A percentile compares a stretch with the other conserved stretches of the same genome.
Evolutionary conservation across 2,329 filamentous ascomycete genomes (phyloP).

Genomic region (Penicillium olsonii): DNA sequence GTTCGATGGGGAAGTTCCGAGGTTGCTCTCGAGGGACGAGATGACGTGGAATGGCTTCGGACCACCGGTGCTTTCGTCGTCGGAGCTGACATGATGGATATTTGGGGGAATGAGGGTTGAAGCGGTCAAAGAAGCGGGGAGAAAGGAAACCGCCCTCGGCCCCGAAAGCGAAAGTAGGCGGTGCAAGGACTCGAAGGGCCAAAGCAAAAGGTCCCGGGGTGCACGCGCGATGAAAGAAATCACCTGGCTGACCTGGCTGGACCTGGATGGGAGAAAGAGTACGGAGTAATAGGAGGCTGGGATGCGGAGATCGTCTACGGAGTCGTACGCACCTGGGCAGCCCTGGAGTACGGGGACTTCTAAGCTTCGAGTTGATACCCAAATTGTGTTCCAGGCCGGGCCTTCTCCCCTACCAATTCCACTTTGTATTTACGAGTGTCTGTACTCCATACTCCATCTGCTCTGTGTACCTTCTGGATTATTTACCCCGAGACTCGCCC

Average conservation of each 20-base stretch:
- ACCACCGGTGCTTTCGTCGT: constrained; percentile 49
- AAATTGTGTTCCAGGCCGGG: constrained; percentile 13
- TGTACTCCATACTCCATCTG: no score
- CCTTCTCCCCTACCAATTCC: no score
- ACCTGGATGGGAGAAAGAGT: neutral
- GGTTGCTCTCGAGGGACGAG: constrained; percentile 45
- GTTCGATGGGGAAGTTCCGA: constrained; percentile 49
- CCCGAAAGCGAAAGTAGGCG: constrained; percentile 5
- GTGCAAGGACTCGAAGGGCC: constrained; percentile 6
- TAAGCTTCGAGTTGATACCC: constrained; percentile 14
- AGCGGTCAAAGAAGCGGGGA: constrained; percentile 19
- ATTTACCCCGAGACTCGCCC: neutral
- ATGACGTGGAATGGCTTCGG: constrained; percentile 53
- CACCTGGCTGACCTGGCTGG: no score
- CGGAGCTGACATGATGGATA: constrained; percentile 46
- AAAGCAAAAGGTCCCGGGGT: constrained; percentile 1
- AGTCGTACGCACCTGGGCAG: neutral
- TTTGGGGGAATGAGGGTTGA: constrained; percentile 8
- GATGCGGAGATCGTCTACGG: constrained; percentile 8
- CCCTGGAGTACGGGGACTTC: neutral
- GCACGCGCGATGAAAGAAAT: neutral
- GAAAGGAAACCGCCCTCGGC: constrained; percentile 14
- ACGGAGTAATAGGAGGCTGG: constrained; percentile 14
- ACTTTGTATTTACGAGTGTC: neutral
- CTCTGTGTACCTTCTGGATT: no score